Percentiles rank a stretch among this genome's conserved stretches.
Conservation (phyloP, 495 filamentous ascomycete species). For the Talaromyces proteolyticus region DNA sequence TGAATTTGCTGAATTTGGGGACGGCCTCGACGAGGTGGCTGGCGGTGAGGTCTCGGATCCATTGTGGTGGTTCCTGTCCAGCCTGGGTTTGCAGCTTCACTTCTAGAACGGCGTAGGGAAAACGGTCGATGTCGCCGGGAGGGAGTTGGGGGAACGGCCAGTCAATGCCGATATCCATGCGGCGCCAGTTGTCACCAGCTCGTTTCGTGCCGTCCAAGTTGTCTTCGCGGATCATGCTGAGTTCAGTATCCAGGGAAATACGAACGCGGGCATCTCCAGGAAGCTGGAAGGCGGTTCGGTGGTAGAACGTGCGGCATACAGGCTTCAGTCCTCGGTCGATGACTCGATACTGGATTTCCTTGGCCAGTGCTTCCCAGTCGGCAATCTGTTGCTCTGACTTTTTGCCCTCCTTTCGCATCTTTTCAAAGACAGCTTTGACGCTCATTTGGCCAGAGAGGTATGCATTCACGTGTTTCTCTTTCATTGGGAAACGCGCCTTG, state of each 20-base stretch:
- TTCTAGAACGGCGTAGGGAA: conserved; percentile 94
- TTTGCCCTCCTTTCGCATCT: conserved; percentile 89
- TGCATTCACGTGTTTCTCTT: conserved; percentile 95
- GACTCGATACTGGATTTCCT: conserved; percentile 89
- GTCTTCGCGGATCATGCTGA: conserved; percentile 92
- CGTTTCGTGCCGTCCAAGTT: conserved; percentile 77
- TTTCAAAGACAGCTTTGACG: conserved; percentile 82
- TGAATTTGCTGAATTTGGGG: conserved; percentile 99
- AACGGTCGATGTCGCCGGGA: conserved; percentile 76
- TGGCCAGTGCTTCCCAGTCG: conserved; percentile 81
- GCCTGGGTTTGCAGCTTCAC: conserved; percentile 97
- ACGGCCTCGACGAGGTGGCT: conserved; percentile 96
- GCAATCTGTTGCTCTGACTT: conserved; percentile 85
- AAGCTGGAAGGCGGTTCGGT: conserved; percentile 95
- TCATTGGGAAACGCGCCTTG: conserved; percentile 89
- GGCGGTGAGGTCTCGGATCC: conserved; percentile 87
- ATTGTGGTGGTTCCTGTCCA: conserved; percentile 94
- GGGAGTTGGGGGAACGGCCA: conserved; percentile 89
- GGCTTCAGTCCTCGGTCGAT: conserved; percentile 78
- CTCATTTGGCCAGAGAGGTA: conserved; percentile 78
- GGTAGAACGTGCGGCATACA: conserved; percentile 91
- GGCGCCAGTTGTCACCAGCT: conserved; percentile 85
- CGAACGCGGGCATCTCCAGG: conserved; percentile 94
- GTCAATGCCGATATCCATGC: conserved; percentile 97
- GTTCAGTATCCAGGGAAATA: conserved; percentile 93